A percentile compares a stretch with the other conserved stretches of the same genome.
These are phyloP conservation scores for Scheffersomyces titani DNA, from an alignment of 1,139 yeast species.

Conservation along the genomic window DNA sequence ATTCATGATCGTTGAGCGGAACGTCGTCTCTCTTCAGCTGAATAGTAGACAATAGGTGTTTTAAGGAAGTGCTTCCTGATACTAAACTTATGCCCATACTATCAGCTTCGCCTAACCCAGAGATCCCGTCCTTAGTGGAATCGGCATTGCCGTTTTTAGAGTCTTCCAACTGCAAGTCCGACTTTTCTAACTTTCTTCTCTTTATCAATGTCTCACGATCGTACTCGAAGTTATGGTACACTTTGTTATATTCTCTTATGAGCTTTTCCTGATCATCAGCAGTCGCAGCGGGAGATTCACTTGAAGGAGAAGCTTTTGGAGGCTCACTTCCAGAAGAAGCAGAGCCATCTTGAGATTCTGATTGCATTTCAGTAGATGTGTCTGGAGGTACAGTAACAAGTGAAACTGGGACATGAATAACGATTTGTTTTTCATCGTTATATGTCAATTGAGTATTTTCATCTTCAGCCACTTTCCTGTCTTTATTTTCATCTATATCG, in stretches of 20 bases:
- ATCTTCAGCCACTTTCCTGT: conserved; percentile 15
- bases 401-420: conserved; percentile 33
- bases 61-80: conserved; percentile 78
- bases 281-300: conserved; percentile 7
- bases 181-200: conserved; percentile 75
- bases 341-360: conserved; percentile 3
- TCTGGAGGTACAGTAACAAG: conserved; percentile 14
- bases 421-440: conserved; percentile 30
- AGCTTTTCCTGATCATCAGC: conserved; percentile 41
- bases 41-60: conserved; percentile 75
- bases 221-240: conserved; percentile 82
- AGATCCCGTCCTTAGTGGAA: conserved; percentile 6
- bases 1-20: conserved; percentile 78
- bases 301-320: conserved; percentile 10
- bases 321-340: conserved; percentile 5
- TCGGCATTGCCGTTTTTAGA: conserved; percentile 9
- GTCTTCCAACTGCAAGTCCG: conserved; percentile 69
- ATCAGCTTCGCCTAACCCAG: conserved; percentile 11
- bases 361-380: background rate
- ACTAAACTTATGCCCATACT: conserved; percentile 56
- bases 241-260: conserved; percentile 50
- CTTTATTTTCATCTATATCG: conserved; percentile 16
- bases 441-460: conserved; percentile 9
- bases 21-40: conserved; percentile 77
- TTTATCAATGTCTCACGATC: conserved; percentile 79